Conservation (phyloP, 306 rosid genomes). For the Glycine tomentella region DNA sequence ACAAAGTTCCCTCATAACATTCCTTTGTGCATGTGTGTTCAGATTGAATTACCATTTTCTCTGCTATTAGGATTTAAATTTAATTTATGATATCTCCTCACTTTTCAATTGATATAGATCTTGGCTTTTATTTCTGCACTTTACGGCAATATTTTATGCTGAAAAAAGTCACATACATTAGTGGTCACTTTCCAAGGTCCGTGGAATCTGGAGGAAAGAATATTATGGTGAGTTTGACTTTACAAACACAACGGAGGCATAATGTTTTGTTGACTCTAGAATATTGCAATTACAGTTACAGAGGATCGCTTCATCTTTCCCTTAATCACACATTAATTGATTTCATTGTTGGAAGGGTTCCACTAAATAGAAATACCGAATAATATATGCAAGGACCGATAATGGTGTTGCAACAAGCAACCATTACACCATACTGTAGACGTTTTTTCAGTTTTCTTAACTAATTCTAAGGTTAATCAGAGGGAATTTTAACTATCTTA, state of each 20-base stretch:
- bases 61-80: conserved; percentile 35
- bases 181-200: background rate
- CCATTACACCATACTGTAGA: no score
- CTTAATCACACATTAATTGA: no score
- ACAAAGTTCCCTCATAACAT: background rate
- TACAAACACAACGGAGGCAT: background rate
- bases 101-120: conserved; percentile 36
- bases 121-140: background rate
- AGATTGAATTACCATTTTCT: conserved; percentile 21
- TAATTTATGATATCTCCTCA: conserved; percentile 8
- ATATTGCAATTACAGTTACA: background rate
- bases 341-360: no score
- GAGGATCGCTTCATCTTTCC: no score
- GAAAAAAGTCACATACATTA: background rate
- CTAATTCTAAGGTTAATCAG: no score
- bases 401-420: no score
- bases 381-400: no score
- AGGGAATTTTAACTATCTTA: no score
- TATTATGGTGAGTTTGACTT: background rate
- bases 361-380: no score
- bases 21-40: conserved; percentile 21
- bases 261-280: background rate
- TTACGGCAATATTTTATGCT: no score
- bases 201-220: background rate
- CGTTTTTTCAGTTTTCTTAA: no score